phyloP scores from a whole-genome alignment of 1,284 basidiomycete species.

The Ustilago hordei region DNA sequence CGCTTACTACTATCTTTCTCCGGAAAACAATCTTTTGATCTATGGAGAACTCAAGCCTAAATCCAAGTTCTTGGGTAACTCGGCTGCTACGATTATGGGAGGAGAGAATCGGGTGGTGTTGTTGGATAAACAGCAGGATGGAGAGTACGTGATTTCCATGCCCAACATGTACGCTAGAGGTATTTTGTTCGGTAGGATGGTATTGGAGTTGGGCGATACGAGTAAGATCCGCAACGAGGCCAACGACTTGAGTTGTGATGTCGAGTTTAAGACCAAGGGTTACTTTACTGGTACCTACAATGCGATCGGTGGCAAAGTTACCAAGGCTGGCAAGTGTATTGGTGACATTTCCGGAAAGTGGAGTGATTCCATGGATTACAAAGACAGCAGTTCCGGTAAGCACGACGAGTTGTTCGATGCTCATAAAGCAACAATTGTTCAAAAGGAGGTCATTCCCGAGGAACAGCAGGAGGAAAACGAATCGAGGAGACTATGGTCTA shows the following conservation, averaged over 20 bases:
- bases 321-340: slow-evolving; percentile 77
- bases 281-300: slow-evolving; percentile 99
- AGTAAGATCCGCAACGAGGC: slow-evolving; percentile 86
- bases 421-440: slow-evolving; percentile 77
- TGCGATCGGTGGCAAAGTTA: slow-evolving; percentile 84
- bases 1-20: slow-evolving; percentile 95
- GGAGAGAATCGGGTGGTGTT: slow-evolving; percentile 78
- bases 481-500: slow-evolving; percentile 81
- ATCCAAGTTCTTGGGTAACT: slow-evolving; percentile 93
- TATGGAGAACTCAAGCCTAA: slow-evolving; percentile 95
- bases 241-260: slow-evolving; percentile 80
- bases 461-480: slow-evolving; percentile 90
- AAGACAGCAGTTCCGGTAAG: slow-evolving; percentile 74
- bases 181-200: slow-evolving; percentile 98
- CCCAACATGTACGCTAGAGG: slow-evolving; percentile 83
- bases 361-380: slow-evolving; percentile 91
- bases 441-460: slow-evolving; percentile 86
- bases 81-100: slow-evolving; percentile 78
- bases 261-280: slow-evolving; percentile 98
- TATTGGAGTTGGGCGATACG: slow-evolving; percentile 92
- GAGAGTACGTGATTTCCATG: slow-evolving; percentile 67
- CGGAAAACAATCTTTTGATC: slow-evolving; percentile 82
- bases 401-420: slow-evolving; percentile 88
- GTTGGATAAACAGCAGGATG: slow-evolving; percentile 63
- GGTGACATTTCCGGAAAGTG: slow-evolving; percentile 92